Evolutionary conservation across 2,329 filamentous ascomycete species (phyloP), one percentile per base, ranked within the genome.

Genomic region (Sporothrix curviconia): DNA sequence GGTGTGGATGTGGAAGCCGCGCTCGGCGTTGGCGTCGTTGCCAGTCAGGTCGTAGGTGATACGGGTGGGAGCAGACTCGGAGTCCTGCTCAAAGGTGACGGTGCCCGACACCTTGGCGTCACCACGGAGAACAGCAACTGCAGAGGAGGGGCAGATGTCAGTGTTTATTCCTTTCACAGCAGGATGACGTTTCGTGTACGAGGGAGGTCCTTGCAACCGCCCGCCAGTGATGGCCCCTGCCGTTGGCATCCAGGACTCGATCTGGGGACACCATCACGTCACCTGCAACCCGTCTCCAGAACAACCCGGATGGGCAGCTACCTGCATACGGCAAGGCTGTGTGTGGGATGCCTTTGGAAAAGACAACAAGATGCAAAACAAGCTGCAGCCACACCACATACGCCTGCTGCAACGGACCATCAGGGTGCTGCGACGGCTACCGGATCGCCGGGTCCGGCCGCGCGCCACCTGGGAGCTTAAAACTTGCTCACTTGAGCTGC

Each of bases 1-100:
- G 75, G 94, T 90, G 82, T 99, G 94, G 71, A 99, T 86, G 83
- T 99, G 94, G 83, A 97, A 91, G 76, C 90, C 94, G 77, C 94
- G 92, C 85, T 95, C 84, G 71, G 94, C 92, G 75, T 95, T 96
- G 77, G 92, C 70, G 72, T 97, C 92, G 78, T 96, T 81, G 77
- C 94, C 92, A 62, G 83, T 81, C 77, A 99, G 91, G 77, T 96
- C 84, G 86, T 89, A 99, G 71, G 87, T 83, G 79, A 99, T 82
- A 74, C 81, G 92, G 72, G 94, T 97, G 66, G 87, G 84, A 68
- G 83, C 76, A 68, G 79, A 83, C 82, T 96, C 94, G 73, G 82
- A 83, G 65, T 81, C 82, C 81, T 99, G 94, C 82, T 95, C 91
- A 76, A 99, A 96, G 79, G 85, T 87, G 71, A 99, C 88, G 77